These are phyloP conservation scores for Candida nemodendra DNA, from an alignment of 805 yeast genomes.

Conservation along the genomic window DNA sequence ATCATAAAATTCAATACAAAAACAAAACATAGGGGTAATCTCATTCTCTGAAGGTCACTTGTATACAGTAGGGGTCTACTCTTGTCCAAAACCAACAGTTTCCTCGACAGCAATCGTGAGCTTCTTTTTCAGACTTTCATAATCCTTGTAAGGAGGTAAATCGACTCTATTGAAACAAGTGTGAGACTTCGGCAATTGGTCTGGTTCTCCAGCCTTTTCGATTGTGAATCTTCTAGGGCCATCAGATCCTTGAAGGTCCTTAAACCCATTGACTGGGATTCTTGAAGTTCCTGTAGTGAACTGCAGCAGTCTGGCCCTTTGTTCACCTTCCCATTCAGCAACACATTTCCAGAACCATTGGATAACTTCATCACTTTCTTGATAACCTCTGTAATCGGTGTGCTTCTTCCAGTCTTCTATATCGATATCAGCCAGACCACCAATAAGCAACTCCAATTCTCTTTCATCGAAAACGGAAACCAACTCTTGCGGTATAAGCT, in stretches of 20 bases:
- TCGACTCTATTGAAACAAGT: constrained; percentile 99
- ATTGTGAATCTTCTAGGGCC: constrained; percentile 99
- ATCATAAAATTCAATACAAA: background rate
- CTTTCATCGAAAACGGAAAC: constrained; percentile 97
- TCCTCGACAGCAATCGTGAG: constrained; percentile 96
- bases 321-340: constrained; percentile 93
- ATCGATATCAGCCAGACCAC: constrained; percentile 97
- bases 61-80: no score
- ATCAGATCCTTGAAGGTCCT: constrained; percentile 97
- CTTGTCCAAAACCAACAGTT: constrained; percentile 99
- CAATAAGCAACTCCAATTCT: constrained; percentile 92
- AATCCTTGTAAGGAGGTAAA: constrained; percentile 88
- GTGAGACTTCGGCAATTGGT: constrained; percentile 94
- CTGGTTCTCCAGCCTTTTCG: constrained; percentile 94
- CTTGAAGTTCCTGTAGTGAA: constrained; percentile 99
- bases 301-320: constrained; percentile 90
- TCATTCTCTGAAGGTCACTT: no score
- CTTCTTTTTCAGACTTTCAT: constrained; percentile 82
- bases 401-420: constrained; percentile 99
- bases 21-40: no score
- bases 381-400: constrained; percentile 97
- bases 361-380: constrained; percentile 92
- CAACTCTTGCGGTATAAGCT: constrained; percentile 93
- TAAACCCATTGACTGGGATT: constrained; percentile 98
- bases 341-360: constrained; percentile 99